Base-by-base conservation (phyloP, 2,329 filamentous ascomycete species). In the Pseudogymnoascus sp. region DNA sequence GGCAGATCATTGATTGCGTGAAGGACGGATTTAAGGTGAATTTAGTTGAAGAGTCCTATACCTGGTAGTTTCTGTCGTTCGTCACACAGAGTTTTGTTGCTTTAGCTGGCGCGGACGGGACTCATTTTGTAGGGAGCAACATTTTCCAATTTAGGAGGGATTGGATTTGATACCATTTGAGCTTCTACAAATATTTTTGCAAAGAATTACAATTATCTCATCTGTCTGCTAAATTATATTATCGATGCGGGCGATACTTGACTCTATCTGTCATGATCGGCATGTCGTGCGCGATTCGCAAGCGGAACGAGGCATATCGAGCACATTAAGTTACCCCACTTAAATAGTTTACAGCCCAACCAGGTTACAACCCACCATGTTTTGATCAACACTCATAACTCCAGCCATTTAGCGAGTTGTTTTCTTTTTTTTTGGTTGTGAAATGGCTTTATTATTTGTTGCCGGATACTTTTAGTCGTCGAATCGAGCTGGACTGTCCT, bases 301-400 rank as follows among this genome's bases (percentile, higher is more conserved):
- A 56, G 6, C 21, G 25, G 47, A 16, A 16, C 28, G 50, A 56
- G 50, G 28, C 28, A 33, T 14, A 56, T 56, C 50, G 50, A 56
- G 50, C 50, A 56, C 50, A 56, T 56, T 56, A 56, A 56, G 10
- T 18, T 56, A 33, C 25, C 50, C 50, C 25, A 56, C 50, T 56
- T 56, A 35, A 56, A 33, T 56, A 35, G 16, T 56, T 35, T 56
- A 14, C 16, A 56, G 28, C 5, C 50, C 50, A 56, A 56, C 50
- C 50, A 33, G 50, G 50, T 35, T 56, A 56, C 50, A 56, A 18
- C 50, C 50, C 28, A 31, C 50, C 28, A 12, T 33, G 4, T 35
- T 18, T 18, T 33, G 16, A 10, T 33, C 16, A 56, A 35, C 50
- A 33, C 8, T 12, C 28, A 21, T 56, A 56, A 56, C 18, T 25